Evolutionary conservation across 2,329 filamentous ascomycete genomes (phyloP), one percentile per base, ranked within the genome.

Genomic region (Fusarium transvaalense): DNA sequence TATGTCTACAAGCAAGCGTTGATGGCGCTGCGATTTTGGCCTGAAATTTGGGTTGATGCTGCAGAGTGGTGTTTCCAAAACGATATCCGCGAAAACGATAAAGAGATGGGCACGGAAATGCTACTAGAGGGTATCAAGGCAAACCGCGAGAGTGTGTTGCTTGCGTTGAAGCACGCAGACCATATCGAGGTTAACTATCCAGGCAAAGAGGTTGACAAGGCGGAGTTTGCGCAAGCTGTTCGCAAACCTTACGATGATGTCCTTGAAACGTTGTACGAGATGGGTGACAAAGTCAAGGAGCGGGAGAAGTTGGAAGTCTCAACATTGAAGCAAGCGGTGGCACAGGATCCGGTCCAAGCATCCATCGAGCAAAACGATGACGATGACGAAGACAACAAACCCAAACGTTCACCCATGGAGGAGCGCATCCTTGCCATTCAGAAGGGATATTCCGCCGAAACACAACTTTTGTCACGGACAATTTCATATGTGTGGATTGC

Each of bases 401-500:
- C 80, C 2, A 83, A 82, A 57, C 80, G 83, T 50, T 89, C 88
- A 65, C 84, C 86, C 15, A 89, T 87, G 55, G 89, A 94, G 71
- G 84, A 89, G 53, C 88, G 91, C 68, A 84, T 89, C 45, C 82
- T 85, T 52, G 84, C 85, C 17, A 85, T 91, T 23, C 84, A 88
- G 74, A 87, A 91, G 63, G 89, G 89, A 13, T 91, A 92, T 75
- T 87, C 88, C 10, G 86, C 87, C 7, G 93, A 97, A 75, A 89
- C 90, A 34, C 89, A 91, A 29, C 84, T 92, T 17, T 85, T 98
- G 23, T 95, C 92, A 41, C 90, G 91, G 72, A 95, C 93, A 2
- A 90, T 99, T 56, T 97, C 96, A 0, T 94, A 93, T 74, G 91
- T 94, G 6, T 99, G 96, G 96, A 97, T 98, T 75, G 93, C 94